Conservation (phyloP, 78 protist genomes). For the Polysphondylium violaceum region DNA sequence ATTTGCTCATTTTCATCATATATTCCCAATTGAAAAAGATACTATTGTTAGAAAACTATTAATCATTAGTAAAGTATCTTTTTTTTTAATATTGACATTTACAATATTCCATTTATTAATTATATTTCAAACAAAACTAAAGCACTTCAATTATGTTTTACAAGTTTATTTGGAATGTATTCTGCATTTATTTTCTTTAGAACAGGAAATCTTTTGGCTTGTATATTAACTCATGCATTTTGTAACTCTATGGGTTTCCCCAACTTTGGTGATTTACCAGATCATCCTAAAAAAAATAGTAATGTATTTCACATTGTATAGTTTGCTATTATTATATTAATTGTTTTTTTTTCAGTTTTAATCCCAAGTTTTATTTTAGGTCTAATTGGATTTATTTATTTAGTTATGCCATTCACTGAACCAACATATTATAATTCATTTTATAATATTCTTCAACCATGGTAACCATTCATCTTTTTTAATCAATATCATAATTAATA, state of each 20-base stretch:
- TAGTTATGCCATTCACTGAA: conserved; percentile 4
- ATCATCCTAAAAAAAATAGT: conserved; percentile 35
- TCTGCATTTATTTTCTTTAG: conserved; percentile 52
- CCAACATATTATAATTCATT: conserved; percentile 35
- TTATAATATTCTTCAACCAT: conserved; percentile 13
- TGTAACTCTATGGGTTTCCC: conserved; percentile 78
- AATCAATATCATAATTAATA: too few relatives aligned
- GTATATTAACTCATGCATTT: conserved; percentile 46
- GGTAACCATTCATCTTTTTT: too few relatives aligned
- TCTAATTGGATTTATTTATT: conserved; percentile 30
- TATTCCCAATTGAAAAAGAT: neutral
- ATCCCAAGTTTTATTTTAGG: neutral
- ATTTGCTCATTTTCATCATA: conserved; percentile 58
- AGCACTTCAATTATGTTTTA: conserved; percentile 21
- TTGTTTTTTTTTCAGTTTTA: neutral
- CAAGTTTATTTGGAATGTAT: conserved; percentile 73
- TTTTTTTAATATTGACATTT: neutral
- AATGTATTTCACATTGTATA: neutral
- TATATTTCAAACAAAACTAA: neutral
- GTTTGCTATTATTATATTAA: neutral
- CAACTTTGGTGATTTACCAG: conserved; percentile 19
- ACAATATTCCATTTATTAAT: neutral
- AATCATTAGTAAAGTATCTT: neutral
- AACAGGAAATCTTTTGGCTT: conserved; percentile 39
- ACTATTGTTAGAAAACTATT: neutral